These are phyloP conservation scores for Xylaria sp. DNA, from an alignment of 2,329 filamentous ascomycete species.

Conservation along the genomic window DNA sequence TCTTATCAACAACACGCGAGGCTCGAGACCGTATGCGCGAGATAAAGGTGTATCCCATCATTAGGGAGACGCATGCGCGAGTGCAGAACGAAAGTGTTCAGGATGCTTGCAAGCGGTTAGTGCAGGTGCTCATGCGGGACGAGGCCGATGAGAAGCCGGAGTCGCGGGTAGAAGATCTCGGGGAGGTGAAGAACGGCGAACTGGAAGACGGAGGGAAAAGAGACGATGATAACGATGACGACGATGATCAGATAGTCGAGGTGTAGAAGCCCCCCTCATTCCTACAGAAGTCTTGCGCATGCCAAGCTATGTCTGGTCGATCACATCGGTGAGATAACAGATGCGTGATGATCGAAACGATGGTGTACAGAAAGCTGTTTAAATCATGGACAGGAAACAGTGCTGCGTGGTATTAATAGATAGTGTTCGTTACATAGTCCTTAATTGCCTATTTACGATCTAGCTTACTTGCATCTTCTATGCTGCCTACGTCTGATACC, in stretches of 20 bases:
- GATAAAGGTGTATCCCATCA: constrained; percentile 87
- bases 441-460: no score
- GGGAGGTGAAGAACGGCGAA: constrained; percentile 38
- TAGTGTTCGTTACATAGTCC: no score
- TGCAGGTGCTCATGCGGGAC: constrained; percentile 86
- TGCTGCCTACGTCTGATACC: no score
- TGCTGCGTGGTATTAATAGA: no score
- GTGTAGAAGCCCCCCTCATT: constrained; percentile 50
- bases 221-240: constrained; percentile 46
- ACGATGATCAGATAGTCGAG: constrained; percentile 61
- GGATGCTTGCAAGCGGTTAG: constrained; percentile 86
- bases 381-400: no score
- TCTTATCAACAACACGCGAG: constrained; percentile 79
- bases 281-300: neutral
- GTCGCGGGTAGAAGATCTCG: constrained; percentile 48
- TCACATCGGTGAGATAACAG: constrained; percentile 15
- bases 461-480: no score
- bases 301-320: constrained; percentile 1
- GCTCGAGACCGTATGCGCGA: constrained; percentile 76
- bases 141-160: constrained; percentile 60
- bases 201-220: neutral
- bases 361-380: no score
- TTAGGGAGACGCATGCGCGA: constrained; percentile 82
- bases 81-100: constrained; percentile 79
- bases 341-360: no score